Percentiles rank a stretch among this genome's conserved stretches.
Conservation (phyloP, 1,139 yeast genomes). For the Pichia norvegensis region DNA sequence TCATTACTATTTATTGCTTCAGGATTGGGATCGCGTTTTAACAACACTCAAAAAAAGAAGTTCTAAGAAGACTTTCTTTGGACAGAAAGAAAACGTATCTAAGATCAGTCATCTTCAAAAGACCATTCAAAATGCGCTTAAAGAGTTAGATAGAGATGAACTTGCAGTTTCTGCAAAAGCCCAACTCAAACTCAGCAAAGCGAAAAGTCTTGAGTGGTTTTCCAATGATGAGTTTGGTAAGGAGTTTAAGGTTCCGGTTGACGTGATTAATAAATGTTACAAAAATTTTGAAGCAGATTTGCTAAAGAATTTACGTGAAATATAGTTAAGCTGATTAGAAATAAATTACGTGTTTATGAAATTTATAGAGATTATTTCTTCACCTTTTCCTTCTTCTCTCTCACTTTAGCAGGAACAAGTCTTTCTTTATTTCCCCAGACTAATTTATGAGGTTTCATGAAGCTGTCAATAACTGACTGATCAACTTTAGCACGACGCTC, state of each 20-base stretch:
- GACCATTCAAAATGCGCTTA: constrained; percentile 1
- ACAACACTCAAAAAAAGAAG: constrained; percentile 12
- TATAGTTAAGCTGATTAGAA: constrained; percentile 7
- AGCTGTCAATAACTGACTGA: constrained; percentile 57
- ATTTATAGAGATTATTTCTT: constrained; percentile 14
- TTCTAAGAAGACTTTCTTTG: constrained; percentile 5
- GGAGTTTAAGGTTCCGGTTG: constrained; percentile 15
- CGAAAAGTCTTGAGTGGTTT: constrained; percentile 16
- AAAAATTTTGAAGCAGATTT: constrained; percentile 15
- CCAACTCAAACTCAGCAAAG: background rate
- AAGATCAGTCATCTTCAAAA: constrained; percentile 2
- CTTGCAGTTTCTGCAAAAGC: background rate
- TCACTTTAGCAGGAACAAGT: constrained; percentile 57
- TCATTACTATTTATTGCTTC: constrained; percentile 18
- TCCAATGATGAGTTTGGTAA: constrained; percentile 17
- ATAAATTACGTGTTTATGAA: background rate
- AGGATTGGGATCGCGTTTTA: constrained; percentile 20
- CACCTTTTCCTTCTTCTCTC: constrained; percentile 30
- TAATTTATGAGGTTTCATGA: constrained; percentile 81
- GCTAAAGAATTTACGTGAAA: constrained; percentile 14
- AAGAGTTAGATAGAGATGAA: constrained; percentile 7
- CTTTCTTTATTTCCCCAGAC: constrained; percentile 68
- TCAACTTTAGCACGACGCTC: constrained; percentile 61
- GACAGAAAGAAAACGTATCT: constrained; percentile 1
- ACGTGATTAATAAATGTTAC: constrained; percentile 12